These are phyloP conservation scores for Penicillium ucsense DNA, from an alignment of 495 filamentous ascomycete genomes.

Conservation along the genomic window DNA sequence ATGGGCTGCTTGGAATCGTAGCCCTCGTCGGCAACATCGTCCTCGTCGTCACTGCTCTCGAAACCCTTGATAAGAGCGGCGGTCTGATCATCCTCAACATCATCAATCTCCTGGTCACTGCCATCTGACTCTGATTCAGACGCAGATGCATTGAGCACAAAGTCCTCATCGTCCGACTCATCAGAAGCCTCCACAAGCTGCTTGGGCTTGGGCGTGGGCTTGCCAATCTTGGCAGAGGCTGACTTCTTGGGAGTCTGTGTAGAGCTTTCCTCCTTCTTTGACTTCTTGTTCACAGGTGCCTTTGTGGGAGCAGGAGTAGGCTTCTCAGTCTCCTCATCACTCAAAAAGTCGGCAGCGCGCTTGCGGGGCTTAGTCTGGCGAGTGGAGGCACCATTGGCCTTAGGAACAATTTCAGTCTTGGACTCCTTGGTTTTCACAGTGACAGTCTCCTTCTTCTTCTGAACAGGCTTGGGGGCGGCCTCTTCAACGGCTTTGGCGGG, in stretches of 20 bases:
- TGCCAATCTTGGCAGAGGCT: constrained; percentile 12
- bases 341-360: constrained; percentile 45
- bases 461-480: constrained; percentile 23
- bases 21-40: constrained; percentile 42
- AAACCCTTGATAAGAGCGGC: constrained; percentile 65
- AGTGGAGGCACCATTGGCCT: constrained; percentile 28
- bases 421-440: constrained; percentile 13
- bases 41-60: constrained; percentile 67
- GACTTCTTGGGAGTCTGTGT: constrained; percentile 25
- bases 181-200: constrained; percentile 20
- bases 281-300: constrained; percentile 27
- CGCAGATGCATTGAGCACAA: constrained; percentile 15
- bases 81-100: constrained; percentile 55
- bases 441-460: constrained; percentile 28
- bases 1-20: constrained; percentile 49
- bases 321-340: constrained; percentile 29
- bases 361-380: constrained; percentile 41
- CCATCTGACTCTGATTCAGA: constrained; percentile 15
- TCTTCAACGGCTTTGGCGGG: constrained; percentile 18
- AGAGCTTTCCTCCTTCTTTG: constrained; percentile 30
- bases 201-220: constrained; percentile 15
- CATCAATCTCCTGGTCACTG: constrained; percentile 27
- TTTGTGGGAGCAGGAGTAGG: constrained; percentile 15
- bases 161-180: constrained; percentile 22
- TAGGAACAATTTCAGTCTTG: constrained; percentile 16